Evolutionary conservation across 2,329 filamentous ascomycete genomes (phyloP), one percentile per base, ranked within the genome.

Genomic region (Calonectria multiphialidica): DNA sequence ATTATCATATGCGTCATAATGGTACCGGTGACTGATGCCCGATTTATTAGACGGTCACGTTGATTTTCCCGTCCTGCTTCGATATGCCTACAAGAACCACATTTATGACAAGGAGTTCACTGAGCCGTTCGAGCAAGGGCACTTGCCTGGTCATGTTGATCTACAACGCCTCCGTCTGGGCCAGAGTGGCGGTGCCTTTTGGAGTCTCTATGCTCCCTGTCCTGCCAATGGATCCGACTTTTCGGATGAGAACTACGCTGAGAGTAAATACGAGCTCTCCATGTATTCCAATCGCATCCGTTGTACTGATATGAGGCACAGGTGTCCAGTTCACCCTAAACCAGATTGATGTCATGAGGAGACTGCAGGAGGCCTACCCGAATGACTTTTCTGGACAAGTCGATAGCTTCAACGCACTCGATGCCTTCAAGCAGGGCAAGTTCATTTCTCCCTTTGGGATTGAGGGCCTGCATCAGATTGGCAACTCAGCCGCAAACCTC

Each of bases 381-480:
- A 84, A 88, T 18, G 88, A 92, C 76, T 95, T 97, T 83, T 94
- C 94, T 1, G 88, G 89, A 0, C 86, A 89, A 1, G 83, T 89
- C 0, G 89, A 92, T 78, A 91, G 91, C 76, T 87, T 86, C 59
- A 88, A 89, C 35, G 94, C 94, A 4, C 80, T 92, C 44, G 81
- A 87, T 2, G 90, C 91, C 30, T 94, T 94, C 82, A 85, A 85
- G 63, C 76, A 87, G 30, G 89, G 89, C 75, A 90, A 90, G 77
- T 87, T 97, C 62, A 93, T 97, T 79, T 96, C 94, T 1, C 94
- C 94, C 0, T 85, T 96, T 5, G 94, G 93, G 3, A 91, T 97
- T 65, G 95, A 98, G 84, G 96, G 96, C 4, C 89, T 98, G 9
- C 96, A 98, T 81, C 96, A 98, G 79, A 97, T 98, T 77, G 96